Conservation (phyloP, 2,329 filamentous ascomycete species). For the Colletotrichum eleusines region DNA sequence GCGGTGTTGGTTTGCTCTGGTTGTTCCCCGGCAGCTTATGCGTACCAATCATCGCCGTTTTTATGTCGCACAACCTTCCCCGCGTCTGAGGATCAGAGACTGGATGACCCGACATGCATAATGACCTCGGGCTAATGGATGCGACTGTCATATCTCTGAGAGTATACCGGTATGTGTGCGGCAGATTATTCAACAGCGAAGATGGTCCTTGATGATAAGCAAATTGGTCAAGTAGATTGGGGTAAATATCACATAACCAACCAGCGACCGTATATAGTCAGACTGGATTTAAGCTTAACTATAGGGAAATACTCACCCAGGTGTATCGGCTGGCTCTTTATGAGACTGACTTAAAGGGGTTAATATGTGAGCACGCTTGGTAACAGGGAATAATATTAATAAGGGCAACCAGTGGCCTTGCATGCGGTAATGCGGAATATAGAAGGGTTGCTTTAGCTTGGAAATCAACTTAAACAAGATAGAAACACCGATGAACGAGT, state of each 20-base stretch:
- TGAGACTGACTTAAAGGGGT: neutral
- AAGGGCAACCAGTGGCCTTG: neutral
- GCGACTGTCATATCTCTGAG: neutral
- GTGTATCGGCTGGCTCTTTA: neutral
- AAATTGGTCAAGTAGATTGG: neutral
- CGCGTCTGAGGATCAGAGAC: neutral
- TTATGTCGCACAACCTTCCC: neutral
- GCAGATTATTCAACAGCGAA: neutral
- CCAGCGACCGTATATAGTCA: neutral
- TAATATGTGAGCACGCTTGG: neutral
- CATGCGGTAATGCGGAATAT: neutral
- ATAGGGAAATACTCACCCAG: rapidly evolving
- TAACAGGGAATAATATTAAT: neutral
- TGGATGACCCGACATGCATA: neutral
- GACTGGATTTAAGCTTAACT: neutral
- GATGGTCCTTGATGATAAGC: no score
- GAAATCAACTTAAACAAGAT: neutral
- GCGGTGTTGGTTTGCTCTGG: no score
- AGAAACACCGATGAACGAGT: no score
- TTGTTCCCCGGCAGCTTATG: neutral
- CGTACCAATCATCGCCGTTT: neutral
- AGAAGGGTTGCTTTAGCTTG: neutral
- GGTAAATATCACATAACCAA: neutral
- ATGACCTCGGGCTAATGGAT: neutral
- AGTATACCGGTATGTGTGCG: no score